phyloP scores from a whole-genome alignment of 768 basidiomycete species.

The Artomyces pyxidatus region DNA sequence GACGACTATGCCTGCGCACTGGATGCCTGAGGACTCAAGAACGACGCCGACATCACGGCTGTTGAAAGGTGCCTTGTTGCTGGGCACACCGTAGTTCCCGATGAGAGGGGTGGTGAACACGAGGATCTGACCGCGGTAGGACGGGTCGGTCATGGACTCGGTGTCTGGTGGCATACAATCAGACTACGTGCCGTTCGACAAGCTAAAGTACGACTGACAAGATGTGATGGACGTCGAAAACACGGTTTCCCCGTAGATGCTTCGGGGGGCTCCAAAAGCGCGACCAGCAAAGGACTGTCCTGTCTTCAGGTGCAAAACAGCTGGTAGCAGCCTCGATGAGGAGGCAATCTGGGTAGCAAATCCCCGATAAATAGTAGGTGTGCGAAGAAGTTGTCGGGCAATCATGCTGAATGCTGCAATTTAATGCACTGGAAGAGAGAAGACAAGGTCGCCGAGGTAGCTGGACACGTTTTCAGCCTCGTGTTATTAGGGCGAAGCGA shows the following conservation, averaged over 20 bases:
- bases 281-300: slow-evolving; percentile 89
- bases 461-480: slow-evolving; percentile 33
- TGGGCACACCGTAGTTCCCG: slow-evolving; percentile 95
- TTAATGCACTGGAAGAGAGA: slow-evolving; percentile 52
- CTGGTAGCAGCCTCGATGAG: slow-evolving; percentile 46
- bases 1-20: slow-evolving; percentile 89
- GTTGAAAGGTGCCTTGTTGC: slow-evolving; percentile 65
- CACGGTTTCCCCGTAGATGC: slow-evolving; percentile 93
- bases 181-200: slow-evolving; percentile 2
- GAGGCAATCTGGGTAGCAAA: slow-evolving; percentile 58
- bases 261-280: slow-evolving; percentile 82
- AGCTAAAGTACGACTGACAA: slow-evolving; percentile 43
- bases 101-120: slow-evolving; percentile 98
- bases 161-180: slow-evolving; percentile 54
- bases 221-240: slow-evolving; percentile 99
- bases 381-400: slow-evolving; percentile 41
- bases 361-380: slow-evolving; percentile 45
- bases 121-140: slow-evolving; percentile 95
- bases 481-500: slow-evolving; percentile 1
- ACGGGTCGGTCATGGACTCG: slow-evolving; percentile 99
- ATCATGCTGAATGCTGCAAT: slow-evolving; percentile 41
- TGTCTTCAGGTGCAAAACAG: slow-evolving; percentile 84
- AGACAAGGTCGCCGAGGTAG: slow-evolving; percentile 88
- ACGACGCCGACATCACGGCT: slow-evolving; percentile 75
- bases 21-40: slow-evolving; percentile 83